Evolutionary conservation across 1,139 yeast species (phyloP).

Genomic region (Dujonia santamariae): DNA sequence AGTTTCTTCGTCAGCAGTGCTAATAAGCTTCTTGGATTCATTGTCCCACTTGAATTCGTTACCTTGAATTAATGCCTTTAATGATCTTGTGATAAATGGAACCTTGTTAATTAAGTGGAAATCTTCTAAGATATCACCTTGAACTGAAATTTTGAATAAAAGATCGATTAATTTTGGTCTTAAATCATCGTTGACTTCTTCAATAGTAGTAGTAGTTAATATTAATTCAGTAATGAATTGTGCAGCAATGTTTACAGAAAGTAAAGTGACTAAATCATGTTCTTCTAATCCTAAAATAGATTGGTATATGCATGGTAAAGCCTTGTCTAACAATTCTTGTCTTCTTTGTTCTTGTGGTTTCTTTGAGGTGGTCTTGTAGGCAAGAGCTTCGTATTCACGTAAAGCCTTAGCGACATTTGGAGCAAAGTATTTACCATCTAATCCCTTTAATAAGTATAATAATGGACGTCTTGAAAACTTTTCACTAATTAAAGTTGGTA

Average conservation of each 20-base stretch:
- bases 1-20: slow-evolving; percentile 34
- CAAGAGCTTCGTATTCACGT: slow-evolving; percentile 57
- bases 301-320: slow-evolving; percentile 64
- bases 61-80: slow-evolving; percentile 81
- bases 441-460: slow-evolving; percentile 73
- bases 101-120: slow-evolving; percentile 61
- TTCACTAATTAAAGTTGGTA: slow-evolving; percentile 60
- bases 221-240: slow-evolving; percentile 80
- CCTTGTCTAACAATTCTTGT: slow-evolving; percentile 60
- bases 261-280: slow-evolving; percentile 29
- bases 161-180: slow-evolving; percentile 54
- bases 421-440: slow-evolving; percentile 79
- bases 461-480: slow-evolving; percentile 90
- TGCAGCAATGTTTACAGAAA: slow-evolving; percentile 73
- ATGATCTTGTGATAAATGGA: slow-evolving; percentile 73
- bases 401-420: slow-evolving; percentile 65
- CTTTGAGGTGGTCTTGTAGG: slow-evolving; percentile 70
- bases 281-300: slow-evolving; percentile 45
- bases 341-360: slow-evolving; percentile 81
- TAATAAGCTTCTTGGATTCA: slow-evolving; percentile 58
- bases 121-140: slow-evolving; percentile 71
- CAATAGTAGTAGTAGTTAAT: slow-evolving; percentile 48
- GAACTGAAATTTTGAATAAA: slow-evolving; percentile 51
- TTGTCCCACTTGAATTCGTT: slow-evolving; percentile 53
- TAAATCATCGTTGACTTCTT: slow-evolving; percentile 38